Conservation (phyloP, 139 green algal species). For the Mesotaenium endlicherianum region DNA sequence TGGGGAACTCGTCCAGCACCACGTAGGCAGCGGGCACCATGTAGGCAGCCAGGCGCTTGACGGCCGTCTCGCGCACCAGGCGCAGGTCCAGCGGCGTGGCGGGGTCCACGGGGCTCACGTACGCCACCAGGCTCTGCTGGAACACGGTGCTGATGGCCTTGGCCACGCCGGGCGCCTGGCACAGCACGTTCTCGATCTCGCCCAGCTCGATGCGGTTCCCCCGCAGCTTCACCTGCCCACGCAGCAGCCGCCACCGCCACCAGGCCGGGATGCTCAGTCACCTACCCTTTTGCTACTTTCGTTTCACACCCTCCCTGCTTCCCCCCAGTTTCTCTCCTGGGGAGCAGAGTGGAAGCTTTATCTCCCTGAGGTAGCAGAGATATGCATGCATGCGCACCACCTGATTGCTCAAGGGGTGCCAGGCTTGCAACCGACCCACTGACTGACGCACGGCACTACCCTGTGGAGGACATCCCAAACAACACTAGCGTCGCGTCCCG, state of each 20-base stretch:
- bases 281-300: too few species aligned
- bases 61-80: not conserved
- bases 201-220: slow-evolving; percentile 4
- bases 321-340: too few species aligned
- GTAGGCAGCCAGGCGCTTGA: not conserved
- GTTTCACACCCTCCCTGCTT: too few species aligned
- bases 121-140: not conserved
- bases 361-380: not conserved
- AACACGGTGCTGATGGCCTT: not conserved
- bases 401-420: not conserved
- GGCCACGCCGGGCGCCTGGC: slow-evolving; percentile 3
- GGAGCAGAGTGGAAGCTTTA: not conserved
- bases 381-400: not conserved
- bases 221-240: slow-evolving; percentile 34
- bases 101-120: not conserved
- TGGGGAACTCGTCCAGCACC: slow-evolving; percentile 19
- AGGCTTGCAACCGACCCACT: not conserved
- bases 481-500: not conserved
- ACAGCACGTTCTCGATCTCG: slow-evolving; percentile 26
- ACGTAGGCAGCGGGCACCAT: slow-evolving; percentile 20
- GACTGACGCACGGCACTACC: not conserved
- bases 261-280: too few species aligned
- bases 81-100: slow-evolving; percentile 17
- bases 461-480: not conserved
- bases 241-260: too few species aligned